These are phyloP conservation scores for Thelonectria olida DNA, from an alignment of 2,329 filamentous ascomycete species.

Conservation along the genomic window DNA sequence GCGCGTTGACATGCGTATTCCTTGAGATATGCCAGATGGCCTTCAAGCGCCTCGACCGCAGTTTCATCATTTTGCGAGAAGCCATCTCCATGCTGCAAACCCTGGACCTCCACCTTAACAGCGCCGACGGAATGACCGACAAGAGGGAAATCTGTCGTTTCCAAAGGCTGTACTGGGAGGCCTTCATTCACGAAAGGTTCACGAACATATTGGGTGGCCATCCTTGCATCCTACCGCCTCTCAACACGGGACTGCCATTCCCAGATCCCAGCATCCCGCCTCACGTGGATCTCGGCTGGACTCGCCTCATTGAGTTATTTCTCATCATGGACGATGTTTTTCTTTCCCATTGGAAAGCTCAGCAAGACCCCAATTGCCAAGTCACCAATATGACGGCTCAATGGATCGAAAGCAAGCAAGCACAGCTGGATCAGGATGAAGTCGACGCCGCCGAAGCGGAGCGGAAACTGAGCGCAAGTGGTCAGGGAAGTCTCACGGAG, in stretches of 20 bases:
- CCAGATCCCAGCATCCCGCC: slow-evolving; percentile 46
- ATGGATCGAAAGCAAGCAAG: slow-evolving; percentile 53
- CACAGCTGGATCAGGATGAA: slow-evolving; percentile 51
- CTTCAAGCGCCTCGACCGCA: slow-evolving; percentile 56
- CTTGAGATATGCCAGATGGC: slow-evolving; percentile 62
- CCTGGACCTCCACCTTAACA: slow-evolving; percentile 27
- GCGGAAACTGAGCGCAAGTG: slow-evolving; percentile 35
- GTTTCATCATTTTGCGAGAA: slow-evolving; percentile 61
- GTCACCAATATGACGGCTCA: slow-evolving; percentile 42
- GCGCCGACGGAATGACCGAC: slow-evolving; percentile 20
- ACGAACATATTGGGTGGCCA: slow-evolving; percentile 61
- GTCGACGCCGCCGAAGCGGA: slow-evolving; percentile 42
- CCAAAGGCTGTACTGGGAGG: slow-evolving; percentile 64
- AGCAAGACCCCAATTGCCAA: slow-evolving; percentile 36
- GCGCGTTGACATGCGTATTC: slow-evolving; percentile 61
- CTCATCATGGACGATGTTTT: slow-evolving; percentile 50
- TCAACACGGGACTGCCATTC: slow-evolving; percentile 43
- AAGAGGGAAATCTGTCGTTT: slow-evolving; percentile 30
- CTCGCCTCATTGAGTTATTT: slow-evolving; percentile 49
- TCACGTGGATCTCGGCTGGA: slow-evolving; percentile 50
- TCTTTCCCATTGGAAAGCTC: slow-evolving; percentile 48
- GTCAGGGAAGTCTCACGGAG: slow-evolving; percentile 44
- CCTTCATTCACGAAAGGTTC: slow-evolving; percentile 66
- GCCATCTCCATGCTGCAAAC: slow-evolving; percentile 49
- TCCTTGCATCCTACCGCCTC: slow-evolving; percentile 46